These are phyloP conservation scores for Lactarius deliciosus DNA, from an alignment of 768 basidiomycete genomes.

Conservation along the genomic window DNA sequence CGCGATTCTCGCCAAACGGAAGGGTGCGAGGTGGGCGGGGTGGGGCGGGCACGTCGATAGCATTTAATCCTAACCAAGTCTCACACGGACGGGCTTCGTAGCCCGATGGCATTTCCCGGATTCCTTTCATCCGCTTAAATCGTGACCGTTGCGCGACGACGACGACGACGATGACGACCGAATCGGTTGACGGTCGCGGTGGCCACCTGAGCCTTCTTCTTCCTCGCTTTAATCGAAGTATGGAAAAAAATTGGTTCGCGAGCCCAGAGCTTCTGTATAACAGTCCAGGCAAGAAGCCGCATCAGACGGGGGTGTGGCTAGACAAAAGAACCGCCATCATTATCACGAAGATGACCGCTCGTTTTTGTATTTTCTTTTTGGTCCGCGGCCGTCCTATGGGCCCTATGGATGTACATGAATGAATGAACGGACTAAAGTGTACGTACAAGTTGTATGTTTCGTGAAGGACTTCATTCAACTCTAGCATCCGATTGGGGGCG, in stretches of 20 bases:
- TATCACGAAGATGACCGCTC: not conserved
- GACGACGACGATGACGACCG: not conserved
- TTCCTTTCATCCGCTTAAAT: constrained; percentile 18
- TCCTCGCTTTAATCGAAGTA: not conserved
- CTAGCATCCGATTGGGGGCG: not conserved
- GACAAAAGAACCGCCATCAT: not conserved
- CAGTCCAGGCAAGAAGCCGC: not conserved
- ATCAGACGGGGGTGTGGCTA: not conserved
- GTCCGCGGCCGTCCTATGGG: not conserved
- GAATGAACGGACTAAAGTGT: not conserved
- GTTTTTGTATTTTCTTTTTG: not conserved
- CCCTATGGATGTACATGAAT: not conserved
- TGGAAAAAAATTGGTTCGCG: not conserved
- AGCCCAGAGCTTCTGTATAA: not conserved
- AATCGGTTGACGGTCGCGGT: not conserved
- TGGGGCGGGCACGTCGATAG: not conserved
- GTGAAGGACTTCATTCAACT: not conserved
- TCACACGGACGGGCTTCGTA: constrained; percentile 14
- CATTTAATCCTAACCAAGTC: constrained; percentile 1
- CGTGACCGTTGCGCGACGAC: constrained; percentile 1
- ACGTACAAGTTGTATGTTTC: not conserved
- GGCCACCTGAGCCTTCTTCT: not conserved
- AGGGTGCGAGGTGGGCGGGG: not conserved
- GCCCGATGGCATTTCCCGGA: constrained; percentile 18
- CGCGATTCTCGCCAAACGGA: not conserved